Evolutionary conservation across 371 early-diverging fungal genomes (phyloP).

Genomic region (Actinomortierella wolfii): DNA sequence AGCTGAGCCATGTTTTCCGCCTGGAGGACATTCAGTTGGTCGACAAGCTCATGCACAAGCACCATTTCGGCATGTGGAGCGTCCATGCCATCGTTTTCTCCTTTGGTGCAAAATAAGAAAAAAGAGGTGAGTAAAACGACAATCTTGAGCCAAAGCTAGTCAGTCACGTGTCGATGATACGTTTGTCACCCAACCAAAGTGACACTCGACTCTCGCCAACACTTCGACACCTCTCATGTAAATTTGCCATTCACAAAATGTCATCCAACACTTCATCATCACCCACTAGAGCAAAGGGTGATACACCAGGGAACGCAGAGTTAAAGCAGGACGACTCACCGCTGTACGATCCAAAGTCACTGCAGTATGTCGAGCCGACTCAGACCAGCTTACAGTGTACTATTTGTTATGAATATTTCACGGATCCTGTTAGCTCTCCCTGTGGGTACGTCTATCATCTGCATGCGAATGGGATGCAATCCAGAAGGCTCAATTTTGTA

Average conservation of each 20-base stretch:
- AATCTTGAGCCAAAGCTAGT: too few relatives aligned
- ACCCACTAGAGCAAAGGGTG: conserved; percentile 1
- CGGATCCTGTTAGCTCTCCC: conserved; percentile 43
- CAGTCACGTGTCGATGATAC: too few relatives aligned
- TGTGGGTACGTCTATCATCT: conserved; percentile 25
- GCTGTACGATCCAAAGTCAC: conserved; percentile 29
- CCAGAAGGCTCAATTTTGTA: too few relatives aligned
- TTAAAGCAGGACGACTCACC: neutral
- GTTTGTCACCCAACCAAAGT: too few relatives aligned
- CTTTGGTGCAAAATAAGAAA: neutral
- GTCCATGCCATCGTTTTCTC: conserved; percentile 9
- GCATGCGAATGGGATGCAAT: too few relatives aligned
- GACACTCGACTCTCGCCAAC: too few relatives aligned
- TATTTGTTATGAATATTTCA: conserved; percentile 45
- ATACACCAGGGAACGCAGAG: conserved; percentile 3
- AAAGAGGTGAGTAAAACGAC: neutral
- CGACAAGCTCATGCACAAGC: conserved; percentile 33
- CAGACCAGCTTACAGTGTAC: conserved; percentile 44
- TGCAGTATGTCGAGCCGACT: conserved; percentile 41
- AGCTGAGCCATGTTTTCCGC: too few relatives aligned
- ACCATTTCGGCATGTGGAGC: conserved; percentile 15
- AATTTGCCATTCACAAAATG: too few relatives aligned
- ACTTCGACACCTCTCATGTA: too few relatives aligned
- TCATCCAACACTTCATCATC: too few relatives aligned
- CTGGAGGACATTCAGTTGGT: conserved; percentile 13